These are phyloP conservation scores for Nicotiana benthamiana DNA, from an alignment of 257 asterid genomes.

Conservation along the genomic window DNA sequence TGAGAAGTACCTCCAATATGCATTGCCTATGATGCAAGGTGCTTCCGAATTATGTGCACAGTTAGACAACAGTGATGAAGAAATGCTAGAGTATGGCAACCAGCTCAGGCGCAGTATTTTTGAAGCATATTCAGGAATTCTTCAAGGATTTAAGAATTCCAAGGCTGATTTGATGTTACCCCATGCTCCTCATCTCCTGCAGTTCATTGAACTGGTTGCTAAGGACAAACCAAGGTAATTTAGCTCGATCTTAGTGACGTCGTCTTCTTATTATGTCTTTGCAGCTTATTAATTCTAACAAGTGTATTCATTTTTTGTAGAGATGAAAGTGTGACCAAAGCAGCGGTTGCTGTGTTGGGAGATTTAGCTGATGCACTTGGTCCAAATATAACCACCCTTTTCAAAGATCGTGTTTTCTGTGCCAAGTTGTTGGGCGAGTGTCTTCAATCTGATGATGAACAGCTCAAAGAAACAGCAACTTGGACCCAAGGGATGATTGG, in stretches of 20 bases:
- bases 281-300: neutral
- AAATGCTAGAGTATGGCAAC: conserved; percentile 68
- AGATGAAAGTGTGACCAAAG: conserved; percentile 71
- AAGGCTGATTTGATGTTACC: conserved; percentile 69
- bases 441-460: conserved; percentile 73
- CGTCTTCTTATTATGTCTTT: neutral
- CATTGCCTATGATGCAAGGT: conserved; percentile 68
- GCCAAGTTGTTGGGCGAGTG: conserved; percentile 54
- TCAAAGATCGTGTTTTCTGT: conserved; percentile 43
- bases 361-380: conserved; percentile 88
- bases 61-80: conserved; percentile 54
- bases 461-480: conserved; percentile 69
- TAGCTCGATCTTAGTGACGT: neutral
- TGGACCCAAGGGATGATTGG: conserved; percentile 91
- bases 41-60: conserved; percentile 69
- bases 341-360: conserved; percentile 79
- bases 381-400: conserved; percentile 42
- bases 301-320: conserved; percentile 25
- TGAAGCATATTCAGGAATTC: conserved; percentile 82
- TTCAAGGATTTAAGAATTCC: conserved; percentile 71
- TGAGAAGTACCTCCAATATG: conserved; percentile 56
- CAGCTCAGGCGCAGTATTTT: conserved; percentile 69
- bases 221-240: conserved; percentile 53
- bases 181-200: conserved; percentile 65
- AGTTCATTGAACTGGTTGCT: conserved; percentile 63